Base-by-base conservation (phyloP, 2,329 filamentous ascomycete species). In the Ambrosiella cleistominuta region DNA sequence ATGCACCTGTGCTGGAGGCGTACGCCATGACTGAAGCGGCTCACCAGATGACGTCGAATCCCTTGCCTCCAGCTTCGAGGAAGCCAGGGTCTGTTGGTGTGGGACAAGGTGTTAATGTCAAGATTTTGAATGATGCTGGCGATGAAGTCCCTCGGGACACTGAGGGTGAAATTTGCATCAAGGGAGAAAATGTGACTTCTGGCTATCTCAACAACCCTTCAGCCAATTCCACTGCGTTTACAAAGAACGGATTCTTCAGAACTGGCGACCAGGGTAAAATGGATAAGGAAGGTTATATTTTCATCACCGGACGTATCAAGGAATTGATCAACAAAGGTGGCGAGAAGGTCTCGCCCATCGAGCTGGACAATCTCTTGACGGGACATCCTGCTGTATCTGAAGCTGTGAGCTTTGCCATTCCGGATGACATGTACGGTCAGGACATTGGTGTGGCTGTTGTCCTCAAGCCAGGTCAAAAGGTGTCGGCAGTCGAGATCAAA, bases 11-110 rank as follows among this genome's bases (percentile, higher is more conserved):
- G 0, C 76, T 95, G 15, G 88, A 94, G 71, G 88, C 88, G 8
- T 94, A 94, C 66, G 88, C 88, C 63, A 95, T 95, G 88, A 94
- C 88, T 45, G 88, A 94, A 72, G 88, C 87, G 6, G 81, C 88
- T 3, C 86, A 90, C 66, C 86, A 89, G 68, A 89, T 90, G 83
- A 88, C 86, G 1, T 87, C 83, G 35, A 86, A 84, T 71, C 82
- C 81, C 17, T 74, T 85, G 0, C 86, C 86, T 2, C 79, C 80
- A 0, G 82, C 74, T 15, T 82, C 85, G 70, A 80, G 86, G 64
- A 83, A 86, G 72, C 87, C 88, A 0, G 88, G 88, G 54, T 88
- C 83, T 53, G 88, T 94, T 2, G 88, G 88, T 13, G 67, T 93
- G 37, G 87, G 86, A 2, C 87, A 91, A 70, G 88, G 88, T 50